phyloP scores from a whole-genome alignment of 768 basidiomycete genomes.

The Suillus subluteus region DNA sequence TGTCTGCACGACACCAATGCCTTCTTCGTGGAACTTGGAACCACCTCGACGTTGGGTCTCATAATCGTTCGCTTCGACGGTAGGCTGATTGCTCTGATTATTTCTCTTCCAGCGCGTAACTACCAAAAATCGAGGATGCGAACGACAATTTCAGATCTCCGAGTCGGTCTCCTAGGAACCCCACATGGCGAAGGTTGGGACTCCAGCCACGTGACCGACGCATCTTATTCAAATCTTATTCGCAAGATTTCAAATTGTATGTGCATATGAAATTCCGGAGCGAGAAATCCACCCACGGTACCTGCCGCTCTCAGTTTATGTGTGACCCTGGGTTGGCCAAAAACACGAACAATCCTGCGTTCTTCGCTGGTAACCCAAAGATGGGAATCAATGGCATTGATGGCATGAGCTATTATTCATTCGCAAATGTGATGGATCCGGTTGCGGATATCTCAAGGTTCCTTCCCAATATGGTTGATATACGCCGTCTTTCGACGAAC shows the following conservation, averaged over 20 bases:
- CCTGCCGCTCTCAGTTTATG: not conserved
- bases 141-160: constrained; percentile 27
- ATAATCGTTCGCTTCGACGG: constrained; percentile 21
- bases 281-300: not conserved
- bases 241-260: not conserved
- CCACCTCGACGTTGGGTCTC: constrained; percentile 19
- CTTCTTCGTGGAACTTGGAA: constrained; percentile 27
- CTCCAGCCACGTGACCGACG: not conserved
- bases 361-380: constrained; percentile 21
- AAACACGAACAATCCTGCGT: constrained; percentile 15
- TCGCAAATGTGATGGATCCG: constrained; percentile 82
- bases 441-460: constrained; percentile 81
- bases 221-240: not conserved
- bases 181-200: too few relatives aligned
- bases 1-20: constrained; percentile 13
- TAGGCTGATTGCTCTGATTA: constrained; percentile 29
- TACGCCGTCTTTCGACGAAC: constrained; percentile 41
- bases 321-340: constrained; percentile 29
- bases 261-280: not conserved
- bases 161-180: not conserved
- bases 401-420: constrained; percentile 60
- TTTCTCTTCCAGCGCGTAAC: constrained; percentile 15
- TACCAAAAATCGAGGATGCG: constrained; percentile 26
- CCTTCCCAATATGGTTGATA: constrained; percentile 79
- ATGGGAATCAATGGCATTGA: constrained; percentile 22